Evolutionary conservation across 1,139 yeast species (phyloP), one percentile per base, ranked within the genome.

Genomic region (Lodderomyces orthopsilosis): DNA sequence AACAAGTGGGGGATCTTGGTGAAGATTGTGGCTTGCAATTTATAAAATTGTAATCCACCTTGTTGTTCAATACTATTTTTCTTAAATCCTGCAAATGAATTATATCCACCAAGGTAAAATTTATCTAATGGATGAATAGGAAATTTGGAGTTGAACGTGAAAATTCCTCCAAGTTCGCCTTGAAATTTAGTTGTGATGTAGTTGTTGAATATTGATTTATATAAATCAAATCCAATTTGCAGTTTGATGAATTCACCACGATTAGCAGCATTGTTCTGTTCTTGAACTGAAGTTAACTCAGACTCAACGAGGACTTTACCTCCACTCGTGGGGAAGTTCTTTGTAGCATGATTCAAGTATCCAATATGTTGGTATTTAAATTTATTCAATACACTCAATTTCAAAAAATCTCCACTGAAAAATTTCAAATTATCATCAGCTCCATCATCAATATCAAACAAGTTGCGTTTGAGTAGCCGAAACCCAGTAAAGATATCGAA

Each of bases 21-120:
- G 45, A 58, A 66, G 12, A 75, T 33, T 3, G 75, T 62, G 14
- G 62, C 56, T 28, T 66, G 64, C 8, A 65, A 37, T 49, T 65
- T 68, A 55, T 59, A 70, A 53, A 58, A 72, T 51, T 70, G 74
- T 34, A 57, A 54, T 9, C 75, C 80, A 18, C 81, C 82, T 24
- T 54, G 49, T 18, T 59, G 51, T 41, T 67, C 66, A 37, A 73
- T 55, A 2, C 71, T 53, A 51, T 73, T 73, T 45, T 63, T 64
- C 9, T 62, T 50, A 47, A 70, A 73, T 1, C 79, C 79, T 41
- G 57, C 57, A 50, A 74, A 66, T 1, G 68, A 59, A 35, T 62
- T 54, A 41, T 53, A 54, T 0, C 79, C 79, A 9, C 79, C 79
- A 44, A 77, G 62, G 52, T 75, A 77, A 51, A 77, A 78, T 46